Evolutionary conservation across 768 basidiomycete species (phyloP).

Genomic region (Grammothele lineata): DNA sequence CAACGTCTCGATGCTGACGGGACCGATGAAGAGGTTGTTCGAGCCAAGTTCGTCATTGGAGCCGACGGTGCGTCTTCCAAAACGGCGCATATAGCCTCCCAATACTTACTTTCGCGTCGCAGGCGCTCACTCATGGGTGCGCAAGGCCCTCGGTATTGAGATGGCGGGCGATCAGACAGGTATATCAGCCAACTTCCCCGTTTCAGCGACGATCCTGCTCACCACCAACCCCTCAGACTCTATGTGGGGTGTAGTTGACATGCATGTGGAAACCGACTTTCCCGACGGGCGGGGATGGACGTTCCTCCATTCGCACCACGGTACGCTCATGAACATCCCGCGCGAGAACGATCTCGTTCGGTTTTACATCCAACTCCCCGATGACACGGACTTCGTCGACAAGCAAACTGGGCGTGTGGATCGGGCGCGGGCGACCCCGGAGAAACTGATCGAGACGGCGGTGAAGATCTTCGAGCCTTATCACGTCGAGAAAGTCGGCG

Average conservation of each 20-base stretch:
- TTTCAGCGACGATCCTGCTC: no score
- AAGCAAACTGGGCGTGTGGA: conserved; percentile 38
- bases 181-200: no score
- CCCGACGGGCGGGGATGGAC: conserved; percentile 48
- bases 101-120: not conserved
- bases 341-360: conserved; percentile 45
- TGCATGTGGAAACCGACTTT: conserved; percentile 46
- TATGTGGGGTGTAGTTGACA: conserved; percentile 82
- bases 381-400: conserved; percentile 32
- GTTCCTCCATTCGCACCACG: conserved; percentile 47
- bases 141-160: conserved; percentile 56
- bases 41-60: conserved; percentile 73
- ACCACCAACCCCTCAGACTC: conserved; percentile 32
- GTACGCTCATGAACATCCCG: conserved; percentile 51
- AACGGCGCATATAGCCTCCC: no score
- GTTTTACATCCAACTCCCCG: conserved; percentile 49
- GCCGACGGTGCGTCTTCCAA: conserved; percentile 51
- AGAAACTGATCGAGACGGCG: conserved; percentile 40
- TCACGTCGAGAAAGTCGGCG: conserved; percentile 25
- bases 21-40: conserved; percentile 47
- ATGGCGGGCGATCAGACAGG: conserved; percentile 77
- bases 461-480: conserved; percentile 39
- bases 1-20: conserved; percentile 37
- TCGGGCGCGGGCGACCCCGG: conserved; percentile 32
- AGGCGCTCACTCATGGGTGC: conserved; percentile 85